Evolutionary conservation across 2,329 filamentous ascomycete genomes (phyloP).

Genomic region (Pleoardoris graminearum): DNA sequence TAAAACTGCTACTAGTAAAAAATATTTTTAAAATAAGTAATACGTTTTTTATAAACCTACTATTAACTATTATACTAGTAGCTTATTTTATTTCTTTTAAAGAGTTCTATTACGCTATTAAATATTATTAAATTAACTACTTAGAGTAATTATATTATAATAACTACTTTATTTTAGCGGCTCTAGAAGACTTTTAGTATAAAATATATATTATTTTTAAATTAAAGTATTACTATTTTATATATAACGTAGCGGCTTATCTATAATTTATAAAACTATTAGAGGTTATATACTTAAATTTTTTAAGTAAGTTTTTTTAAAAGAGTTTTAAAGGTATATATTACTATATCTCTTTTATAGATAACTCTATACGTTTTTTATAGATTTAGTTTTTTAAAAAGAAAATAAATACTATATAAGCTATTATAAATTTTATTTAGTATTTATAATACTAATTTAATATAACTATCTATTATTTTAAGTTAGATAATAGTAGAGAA

Average conservation of each 20-base stretch:
- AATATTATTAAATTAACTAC: background rate
- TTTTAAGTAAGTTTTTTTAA: constrained; percentile 6
- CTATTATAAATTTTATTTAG: background rate
- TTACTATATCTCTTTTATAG: constrained; percentile 15
- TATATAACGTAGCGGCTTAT: background rate
- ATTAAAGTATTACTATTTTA: background rate
- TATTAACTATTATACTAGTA: background rate
- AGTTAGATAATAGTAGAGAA: constrained; percentile 10
- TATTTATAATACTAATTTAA: background rate
- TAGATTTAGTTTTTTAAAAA: constrained; percentile 11
- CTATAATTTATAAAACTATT: background rate
- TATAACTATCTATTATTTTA: background rate
- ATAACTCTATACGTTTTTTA: background rate
- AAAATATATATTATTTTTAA: background rate
- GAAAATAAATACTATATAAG: constrained; percentile 7
- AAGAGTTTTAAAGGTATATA: background rate
- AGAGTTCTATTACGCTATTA: constrained; percentile 9
- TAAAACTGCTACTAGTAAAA: no score
- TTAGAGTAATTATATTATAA: background rate
- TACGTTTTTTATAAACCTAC: no score
- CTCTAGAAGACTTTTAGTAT: background rate
- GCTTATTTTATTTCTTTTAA: constrained; percentile 1
- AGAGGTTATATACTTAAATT: constrained; percentile 9
- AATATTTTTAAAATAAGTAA: no score
- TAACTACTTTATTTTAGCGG: background rate